phyloP scores from a whole-genome alignment of 257 asterid species.

The Eucommia ulmoides region DNA sequence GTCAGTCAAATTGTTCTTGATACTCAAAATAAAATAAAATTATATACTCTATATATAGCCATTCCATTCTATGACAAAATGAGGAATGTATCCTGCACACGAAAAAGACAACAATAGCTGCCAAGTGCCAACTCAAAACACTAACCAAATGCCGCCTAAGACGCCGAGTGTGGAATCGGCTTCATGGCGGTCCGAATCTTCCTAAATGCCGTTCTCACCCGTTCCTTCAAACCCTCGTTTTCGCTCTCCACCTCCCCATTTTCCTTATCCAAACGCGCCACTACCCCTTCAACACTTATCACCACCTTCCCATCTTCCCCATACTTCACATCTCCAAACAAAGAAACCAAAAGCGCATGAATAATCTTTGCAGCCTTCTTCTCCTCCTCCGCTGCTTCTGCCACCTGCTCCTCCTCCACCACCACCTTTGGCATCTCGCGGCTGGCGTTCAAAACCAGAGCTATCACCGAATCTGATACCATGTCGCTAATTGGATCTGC shows the following conservation, averaged over 20 bases:
- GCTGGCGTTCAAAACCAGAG: conserved; percentile 72
- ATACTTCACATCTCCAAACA: conserved; percentile 75
- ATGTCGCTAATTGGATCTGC: conserved; percentile 94
- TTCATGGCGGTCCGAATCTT: conserved; percentile 61
- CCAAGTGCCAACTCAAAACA: no score
- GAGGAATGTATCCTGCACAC: no score
- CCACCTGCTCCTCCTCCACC: conserved; percentile 49
- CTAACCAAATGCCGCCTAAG: no score
- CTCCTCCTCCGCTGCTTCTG: conserved; percentile 42
- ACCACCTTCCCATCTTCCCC: conserved; percentile 55
- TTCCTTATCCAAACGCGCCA: conserved; percentile 60
- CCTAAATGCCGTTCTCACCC: conserved; percentile 60
- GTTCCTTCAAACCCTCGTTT: conserved; percentile 70
- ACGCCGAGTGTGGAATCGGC: conserved; percentile 66
- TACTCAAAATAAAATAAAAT: no score
- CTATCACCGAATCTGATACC: conserved; percentile 88
- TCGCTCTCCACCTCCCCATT: conserved; percentile 79
- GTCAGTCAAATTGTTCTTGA: no score
- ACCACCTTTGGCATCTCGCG: conserved; percentile 59
- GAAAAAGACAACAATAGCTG: no score
- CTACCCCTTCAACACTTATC: conserved; percentile 62
- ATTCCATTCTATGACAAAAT: no score
- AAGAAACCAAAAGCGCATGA: conserved; percentile 70
- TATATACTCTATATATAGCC: no score
- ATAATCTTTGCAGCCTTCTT: conserved; percentile 69